These are phyloP conservation scores for Crithidia sp. DNA, from an alignment of 208 protist genomes.

Conservation along the genomic window DNA sequence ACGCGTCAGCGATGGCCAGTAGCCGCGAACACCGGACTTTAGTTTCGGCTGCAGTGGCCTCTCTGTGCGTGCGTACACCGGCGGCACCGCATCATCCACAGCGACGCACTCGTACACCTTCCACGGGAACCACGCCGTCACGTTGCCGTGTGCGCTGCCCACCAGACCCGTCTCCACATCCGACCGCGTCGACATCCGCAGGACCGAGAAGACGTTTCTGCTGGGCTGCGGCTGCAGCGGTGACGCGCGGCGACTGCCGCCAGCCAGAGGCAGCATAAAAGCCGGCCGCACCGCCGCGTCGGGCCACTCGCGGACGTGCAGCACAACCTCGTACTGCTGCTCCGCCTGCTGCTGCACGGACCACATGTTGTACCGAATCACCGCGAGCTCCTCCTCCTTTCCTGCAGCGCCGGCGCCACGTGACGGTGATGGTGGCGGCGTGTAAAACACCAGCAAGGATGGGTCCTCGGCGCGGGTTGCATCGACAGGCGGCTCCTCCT, in stretches of 20 bases:
- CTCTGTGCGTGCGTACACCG: background rate
- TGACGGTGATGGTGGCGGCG: background rate
- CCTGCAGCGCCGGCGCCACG: background rate
- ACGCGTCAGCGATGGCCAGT: slow-evolving; percentile 3
- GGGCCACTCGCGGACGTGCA: slow-evolving; percentile 5
- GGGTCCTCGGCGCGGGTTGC: background rate
- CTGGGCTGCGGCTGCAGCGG: background rate
- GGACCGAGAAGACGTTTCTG: background rate
- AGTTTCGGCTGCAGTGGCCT: background rate
- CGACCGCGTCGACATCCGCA: slow-evolving; percentile 3
- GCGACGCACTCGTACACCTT: slow-evolving; percentile 4
- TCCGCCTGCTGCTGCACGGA: background rate
- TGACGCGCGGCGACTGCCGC: background rate
- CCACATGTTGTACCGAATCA: slow-evolving; percentile 3
- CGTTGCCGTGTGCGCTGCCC: background rate
- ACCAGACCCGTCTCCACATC: slow-evolving; percentile 12
- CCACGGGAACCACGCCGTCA: background rate
- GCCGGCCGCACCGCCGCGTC: background rate
- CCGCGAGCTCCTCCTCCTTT: background rate
- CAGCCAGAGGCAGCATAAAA: background rate
- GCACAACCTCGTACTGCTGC: background rate
- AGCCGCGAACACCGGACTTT: background rate
- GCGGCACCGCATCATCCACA: background rate
- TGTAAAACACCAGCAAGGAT: background rate
- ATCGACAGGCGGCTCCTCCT: background rate